These are phyloP conservation scores for Cenchrus purpureus DNA, from an alignment of 176 grass and related monocot species.

Conservation along the genomic window DNA sequence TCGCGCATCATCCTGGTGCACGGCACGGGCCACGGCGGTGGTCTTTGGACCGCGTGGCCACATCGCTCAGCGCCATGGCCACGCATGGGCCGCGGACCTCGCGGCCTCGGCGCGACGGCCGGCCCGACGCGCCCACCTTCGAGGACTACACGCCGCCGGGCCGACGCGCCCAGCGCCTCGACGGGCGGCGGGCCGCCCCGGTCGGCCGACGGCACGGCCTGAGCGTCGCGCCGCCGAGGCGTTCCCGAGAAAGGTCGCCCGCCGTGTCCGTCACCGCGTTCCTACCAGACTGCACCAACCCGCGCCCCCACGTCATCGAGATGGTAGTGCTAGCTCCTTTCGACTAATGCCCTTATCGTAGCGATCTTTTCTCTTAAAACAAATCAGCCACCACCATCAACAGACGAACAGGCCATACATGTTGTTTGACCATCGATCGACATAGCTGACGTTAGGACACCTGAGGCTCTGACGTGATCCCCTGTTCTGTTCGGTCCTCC, in stretches of 20 bases:
- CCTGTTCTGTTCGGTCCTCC: background rate
- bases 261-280: slow-evolving; percentile 70
- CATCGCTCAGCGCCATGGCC: slow-evolving; percentile 46
- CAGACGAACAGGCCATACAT: too few species aligned
- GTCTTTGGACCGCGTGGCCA: slow-evolving; percentile 62
- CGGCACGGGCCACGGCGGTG: slow-evolving; percentile 61
- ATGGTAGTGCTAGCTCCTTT: background rate
- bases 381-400: too few species aligned
- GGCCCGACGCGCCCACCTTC: slow-evolving; percentile 48
- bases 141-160: slow-evolving; percentile 65
- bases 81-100: slow-evolving; percentile 54
- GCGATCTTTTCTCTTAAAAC: too few species aligned
- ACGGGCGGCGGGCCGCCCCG: slow-evolving; percentile 43
- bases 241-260: slow-evolving; percentile 63
- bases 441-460: background rate
- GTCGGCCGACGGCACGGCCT: slow-evolving; percentile 62
- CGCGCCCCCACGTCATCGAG: slow-evolving; percentile 20
- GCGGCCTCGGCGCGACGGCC: slow-evolving; percentile 53
- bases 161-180: too few species aligned
- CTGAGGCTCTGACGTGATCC: background rate
- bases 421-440: too few species aligned
- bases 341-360: too few species aligned
- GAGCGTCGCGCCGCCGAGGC: slow-evolving; percentile 54
- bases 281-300: slow-evolving; percentile 45
- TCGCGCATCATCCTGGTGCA: slow-evolving; percentile 63